Conservation (phyloP, 495 filamentous ascomycete species). For the Penicillium alfredii region DNA sequence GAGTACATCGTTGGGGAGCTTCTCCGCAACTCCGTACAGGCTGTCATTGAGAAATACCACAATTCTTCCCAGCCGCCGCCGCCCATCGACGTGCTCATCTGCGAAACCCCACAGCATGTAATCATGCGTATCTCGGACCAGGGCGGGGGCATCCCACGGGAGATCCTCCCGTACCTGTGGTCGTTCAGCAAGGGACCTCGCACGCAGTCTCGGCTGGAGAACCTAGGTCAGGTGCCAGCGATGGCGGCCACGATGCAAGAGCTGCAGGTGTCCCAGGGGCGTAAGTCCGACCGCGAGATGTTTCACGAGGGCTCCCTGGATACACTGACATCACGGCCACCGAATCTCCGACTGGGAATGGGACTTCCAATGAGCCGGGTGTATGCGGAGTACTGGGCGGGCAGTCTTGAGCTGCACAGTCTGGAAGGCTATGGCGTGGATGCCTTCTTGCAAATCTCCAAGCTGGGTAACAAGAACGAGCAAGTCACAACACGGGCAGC, state of each 20-base stretch:
- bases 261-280: slow-evolving; percentile 40
- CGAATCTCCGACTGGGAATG: slow-evolving; percentile 86
- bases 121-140: slow-evolving; percentile 94
- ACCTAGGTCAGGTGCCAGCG: slow-evolving; percentile 79
- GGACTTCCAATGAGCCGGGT: slow-evolving; percentile 89
- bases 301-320: slow-evolving; percentile 62
- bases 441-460: slow-evolving; percentile 93
- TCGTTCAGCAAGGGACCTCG: slow-evolving; percentile 89
- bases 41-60: slow-evolving; percentile 66
- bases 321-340: slow-evolving; percentile 70
- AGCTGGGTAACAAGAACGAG: slow-evolving; percentile 98
- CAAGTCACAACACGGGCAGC: slow-evolving; percentile 81
- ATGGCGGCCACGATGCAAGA: slow-evolving; percentile 96
- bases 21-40: slow-evolving; percentile 90
- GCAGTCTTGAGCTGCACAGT: slow-evolving; percentile 84
- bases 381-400: slow-evolving; percentile 98
- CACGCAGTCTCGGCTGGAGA: slow-evolving; percentile 64
- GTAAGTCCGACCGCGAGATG: slow-evolving; percentile 26
- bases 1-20: slow-evolving; percentile 97
- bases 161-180: slow-evolving; percentile 87
- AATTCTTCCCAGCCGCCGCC: slow-evolving; percentile 47
- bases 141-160: slow-evolving; percentile 82
- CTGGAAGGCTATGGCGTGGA: slow-evolving; percentile 97
- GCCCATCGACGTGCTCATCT: slow-evolving; percentile 89
- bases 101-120: slow-evolving; percentile 90